Percentiles rank a stretch among this genome's conserved stretches.
Evolutionary conservation across 345 rosid genomes (phyloP).

Genomic region (Clarkia xantiana): DNA sequence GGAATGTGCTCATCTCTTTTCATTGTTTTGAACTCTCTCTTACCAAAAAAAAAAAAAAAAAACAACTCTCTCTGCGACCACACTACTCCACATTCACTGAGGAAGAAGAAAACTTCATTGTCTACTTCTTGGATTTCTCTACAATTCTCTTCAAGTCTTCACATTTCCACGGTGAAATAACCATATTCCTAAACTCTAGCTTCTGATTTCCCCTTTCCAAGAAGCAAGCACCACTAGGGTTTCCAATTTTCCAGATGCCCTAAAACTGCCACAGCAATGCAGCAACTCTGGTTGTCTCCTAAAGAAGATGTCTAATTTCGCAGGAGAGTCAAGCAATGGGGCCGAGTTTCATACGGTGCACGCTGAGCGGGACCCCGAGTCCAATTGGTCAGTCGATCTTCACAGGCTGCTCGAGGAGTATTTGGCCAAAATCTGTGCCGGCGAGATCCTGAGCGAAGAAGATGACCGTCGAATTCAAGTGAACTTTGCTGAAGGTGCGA

Average conservation of each 20-base stretch:
- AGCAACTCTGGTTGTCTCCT: not conserved
- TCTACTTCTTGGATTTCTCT: not conserved
- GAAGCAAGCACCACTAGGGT: not conserved
- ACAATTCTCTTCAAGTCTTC: slow-evolving; percentile 2
- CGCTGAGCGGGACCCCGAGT: slow-evolving; percentile 75
- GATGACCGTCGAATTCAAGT: slow-evolving; percentile 26
- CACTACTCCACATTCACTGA: too few relatives aligned
- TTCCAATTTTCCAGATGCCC: not conserved
- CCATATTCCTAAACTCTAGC: not conserved
- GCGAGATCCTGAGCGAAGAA: slow-evolving; percentile 48
- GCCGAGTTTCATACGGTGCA: slow-evolving; percentile 43
- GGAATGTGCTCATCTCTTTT: too few relatives aligned
- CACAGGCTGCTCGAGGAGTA: slow-evolving; percentile 79
- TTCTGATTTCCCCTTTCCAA: not conserved
- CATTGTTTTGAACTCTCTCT: too few relatives aligned
- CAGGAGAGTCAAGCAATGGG: slow-evolving; percentile 14
- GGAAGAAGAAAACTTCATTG: too few relatives aligned
- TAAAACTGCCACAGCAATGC: not conserved
- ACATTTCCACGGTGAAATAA: not conserved
- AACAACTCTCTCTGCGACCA: too few relatives aligned
- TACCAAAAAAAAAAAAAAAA: too few relatives aligned
- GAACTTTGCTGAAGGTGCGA: slow-evolving; percentile 83
- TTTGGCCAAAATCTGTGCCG: slow-evolving; percentile 71
- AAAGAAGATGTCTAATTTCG: slow-evolving; percentile 18
- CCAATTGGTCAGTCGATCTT: slow-evolving; percentile 92